Evolutionary conservation across 106 monocot species (phyloP).

Genomic region (Dendrobium chrysotoxum): DNA sequence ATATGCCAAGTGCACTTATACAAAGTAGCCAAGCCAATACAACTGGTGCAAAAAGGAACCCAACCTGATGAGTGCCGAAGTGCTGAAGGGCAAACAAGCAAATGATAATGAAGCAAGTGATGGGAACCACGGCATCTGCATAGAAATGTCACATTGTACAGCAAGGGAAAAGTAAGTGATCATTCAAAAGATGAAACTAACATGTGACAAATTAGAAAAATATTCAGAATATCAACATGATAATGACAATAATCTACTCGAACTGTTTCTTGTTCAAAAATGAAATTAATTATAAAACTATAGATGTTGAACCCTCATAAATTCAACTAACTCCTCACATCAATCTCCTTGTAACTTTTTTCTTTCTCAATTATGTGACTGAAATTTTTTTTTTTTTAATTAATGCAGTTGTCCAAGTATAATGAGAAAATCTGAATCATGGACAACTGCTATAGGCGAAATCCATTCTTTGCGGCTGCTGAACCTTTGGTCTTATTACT

Average conservation of each 20-base stretch:
- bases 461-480: neutral
- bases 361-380: neutral
- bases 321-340: neutral
- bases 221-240: neutral
- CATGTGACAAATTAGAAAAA: neutral
- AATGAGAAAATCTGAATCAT: neutral
- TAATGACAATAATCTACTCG: neutral
- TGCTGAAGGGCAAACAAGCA: conserved; percentile 73
- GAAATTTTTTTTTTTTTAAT: neutral
- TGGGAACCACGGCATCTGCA: conserved; percentile 73
- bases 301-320: neutral
- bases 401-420: too few species aligned
- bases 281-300: neutral
- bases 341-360: neutral
- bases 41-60: conserved; percentile 66
- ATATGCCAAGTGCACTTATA: conserved; percentile 68
- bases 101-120: conserved; percentile 60
- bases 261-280: neutral
- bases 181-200: neutral
- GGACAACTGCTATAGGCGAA: neutral
- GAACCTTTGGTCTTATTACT: neutral
- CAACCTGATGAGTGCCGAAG: conserved; percentile 62
- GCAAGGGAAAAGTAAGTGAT: neutral
- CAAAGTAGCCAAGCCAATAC: conserved; percentile 62
- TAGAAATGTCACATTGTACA: neutral